phyloP scores from a whole-genome alignment of 345 rosid genomes.

The Ceriops decandra region DNA sequence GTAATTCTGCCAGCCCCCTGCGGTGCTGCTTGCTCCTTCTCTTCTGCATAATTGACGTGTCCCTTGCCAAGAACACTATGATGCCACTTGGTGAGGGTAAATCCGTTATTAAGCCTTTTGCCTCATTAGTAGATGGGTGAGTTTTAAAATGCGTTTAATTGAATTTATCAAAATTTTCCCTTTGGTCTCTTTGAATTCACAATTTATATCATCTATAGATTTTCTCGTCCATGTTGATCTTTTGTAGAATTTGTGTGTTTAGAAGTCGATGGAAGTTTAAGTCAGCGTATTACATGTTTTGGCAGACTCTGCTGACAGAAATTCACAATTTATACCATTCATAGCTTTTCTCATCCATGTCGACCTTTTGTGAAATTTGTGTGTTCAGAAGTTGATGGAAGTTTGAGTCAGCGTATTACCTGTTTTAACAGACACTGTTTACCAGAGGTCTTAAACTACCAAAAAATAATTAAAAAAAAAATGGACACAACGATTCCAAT shows the following conservation, averaged over 20 bases:
- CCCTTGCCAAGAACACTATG: too few relatives aligned
- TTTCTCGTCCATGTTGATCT: not conserved
- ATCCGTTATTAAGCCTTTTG: too few relatives aligned
- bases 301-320: constrained; percentile 3
- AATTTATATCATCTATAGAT: not conserved
- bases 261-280: not conserved
- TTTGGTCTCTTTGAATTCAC: not conserved
- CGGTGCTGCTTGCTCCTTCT: too few relatives aligned
- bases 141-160: too few relatives aligned
- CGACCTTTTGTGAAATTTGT: not conserved
- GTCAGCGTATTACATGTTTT: not conserved
- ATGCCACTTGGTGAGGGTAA: too few relatives aligned
- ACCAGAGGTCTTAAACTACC: not conserved
- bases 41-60: too few relatives aligned
- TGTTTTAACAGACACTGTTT: constrained; percentile 7
- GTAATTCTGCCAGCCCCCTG: too few relatives aligned
- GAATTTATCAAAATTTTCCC: not conserved
- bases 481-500: constrained; percentile 43
- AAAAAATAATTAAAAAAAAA: not conserved
- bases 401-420: not conserved
- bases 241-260: not conserved
- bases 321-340: not conserved
- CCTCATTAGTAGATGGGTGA: too few relatives aligned
- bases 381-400: constrained; percentile 1
- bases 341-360: not conserved